Evolutionary conservation across 2,329 filamentous ascomycete genomes (phyloP).

Genomic region (Talaromyces pinophilus): DNA sequence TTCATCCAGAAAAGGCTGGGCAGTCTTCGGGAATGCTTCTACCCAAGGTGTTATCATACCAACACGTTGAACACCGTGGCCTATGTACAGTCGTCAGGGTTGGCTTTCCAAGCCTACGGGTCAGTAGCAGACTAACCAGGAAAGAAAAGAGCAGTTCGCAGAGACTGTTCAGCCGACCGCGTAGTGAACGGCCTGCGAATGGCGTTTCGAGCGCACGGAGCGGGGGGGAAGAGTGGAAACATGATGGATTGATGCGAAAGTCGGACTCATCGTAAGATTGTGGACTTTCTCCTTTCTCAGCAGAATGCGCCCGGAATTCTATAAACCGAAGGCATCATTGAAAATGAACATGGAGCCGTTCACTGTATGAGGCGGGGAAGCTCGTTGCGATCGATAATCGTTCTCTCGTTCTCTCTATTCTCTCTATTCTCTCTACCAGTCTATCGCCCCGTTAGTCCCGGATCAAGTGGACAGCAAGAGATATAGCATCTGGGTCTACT

Average conservation of each 20-base stretch:
- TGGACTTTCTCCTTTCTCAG: background rate
- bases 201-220: constrained; percentile 14
- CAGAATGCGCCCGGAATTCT: background rate
- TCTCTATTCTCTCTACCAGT: background rate
- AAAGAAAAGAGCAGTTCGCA: constrained; percentile 52
- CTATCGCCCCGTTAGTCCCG: background rate
- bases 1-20: constrained; percentile 75
- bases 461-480: background rate
- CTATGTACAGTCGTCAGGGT: constrained; percentile 47
- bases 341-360: background rate
- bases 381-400: background rate
- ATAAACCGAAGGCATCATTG: constrained; percentile 3
- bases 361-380: background rate
- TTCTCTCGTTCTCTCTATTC: background rate
- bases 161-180: constrained; percentile 12
- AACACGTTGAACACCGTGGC: constrained; percentile 85
- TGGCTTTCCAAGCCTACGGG: background rate
- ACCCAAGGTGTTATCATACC: constrained; percentile 87
- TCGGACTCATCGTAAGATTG: constrained; percentile 15
- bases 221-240: constrained; percentile 1
- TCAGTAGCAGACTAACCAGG: constrained; percentile 41
- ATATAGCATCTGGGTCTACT: background rate
- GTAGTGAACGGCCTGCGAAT: constrained; percentile 16
- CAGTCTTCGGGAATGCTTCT: constrained; percentile 77
- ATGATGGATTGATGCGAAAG: constrained; percentile 9